phyloP scores from a whole-genome alignment of 192 early-diverging fungal species.

The Cladochytrium replicatum region DNA sequence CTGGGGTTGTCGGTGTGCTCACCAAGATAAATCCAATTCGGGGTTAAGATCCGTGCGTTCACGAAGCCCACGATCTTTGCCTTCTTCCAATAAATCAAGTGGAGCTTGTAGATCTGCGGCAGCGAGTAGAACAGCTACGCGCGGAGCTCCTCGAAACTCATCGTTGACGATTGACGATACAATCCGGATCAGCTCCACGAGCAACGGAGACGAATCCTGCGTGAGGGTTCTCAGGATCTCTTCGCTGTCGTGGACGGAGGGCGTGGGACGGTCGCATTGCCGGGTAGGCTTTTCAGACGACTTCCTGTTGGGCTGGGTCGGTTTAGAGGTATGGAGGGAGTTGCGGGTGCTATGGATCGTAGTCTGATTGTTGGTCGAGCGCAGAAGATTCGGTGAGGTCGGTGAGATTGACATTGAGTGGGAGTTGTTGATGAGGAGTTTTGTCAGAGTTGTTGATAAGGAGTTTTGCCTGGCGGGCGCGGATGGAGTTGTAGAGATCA shows the following conservation, averaged over 20 bases:
- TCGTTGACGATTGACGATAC: constrained; percentile 73
- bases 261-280: constrained; percentile 81
- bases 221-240: constrained; percentile 70
- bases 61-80: constrained; percentile 84
- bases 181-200: constrained; percentile 82
- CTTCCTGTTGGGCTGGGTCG: constrained; percentile 9
- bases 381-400: constrained; percentile 28
- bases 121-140: constrained; percentile 81
- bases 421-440: constrained; percentile 66
- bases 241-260: constrained; percentile 73
- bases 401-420: constrained; percentile 67
- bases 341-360: constrained; percentile 21
- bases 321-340: no score
- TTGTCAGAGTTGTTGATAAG: no score
- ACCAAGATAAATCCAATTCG: constrained; percentile 47
- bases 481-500: constrained; percentile 48
- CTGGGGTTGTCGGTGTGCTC: constrained; percentile 18
- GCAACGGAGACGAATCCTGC: constrained; percentile 70
- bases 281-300: constrained; percentile 57
- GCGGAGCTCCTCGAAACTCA: constrained; percentile 70
- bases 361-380: constrained; percentile 3
- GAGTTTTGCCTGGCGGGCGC: constrained; percentile 22
- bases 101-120: constrained; percentile 81
- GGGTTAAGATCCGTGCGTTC: constrained; percentile 52
- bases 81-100: constrained; percentile 88